Base-by-base conservation (phyloP, 768 basidiomycete species). In the Boletus tylopilopsis region DNA sequence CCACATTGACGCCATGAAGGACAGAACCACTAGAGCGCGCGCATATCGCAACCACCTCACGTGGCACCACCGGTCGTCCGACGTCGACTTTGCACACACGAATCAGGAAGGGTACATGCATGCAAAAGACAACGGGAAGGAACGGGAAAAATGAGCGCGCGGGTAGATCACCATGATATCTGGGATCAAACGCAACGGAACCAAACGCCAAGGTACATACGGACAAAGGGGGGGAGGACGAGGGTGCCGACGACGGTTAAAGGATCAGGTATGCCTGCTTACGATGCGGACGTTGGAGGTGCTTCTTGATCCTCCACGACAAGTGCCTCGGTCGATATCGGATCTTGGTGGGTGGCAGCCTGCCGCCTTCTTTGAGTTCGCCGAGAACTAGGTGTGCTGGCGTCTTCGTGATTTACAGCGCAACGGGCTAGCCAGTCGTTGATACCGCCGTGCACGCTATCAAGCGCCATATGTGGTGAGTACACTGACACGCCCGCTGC, bases 21-120 rank as follows among this genome's bases (percentile, higher is more conserved):
- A 94, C 75, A 37, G 85, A 85, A 2, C 81, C 87, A 42, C 93
- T 94, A 24, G 87, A 85, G 30, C 95, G 94, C 30, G 94, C 94
- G 67, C 94, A 96, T 51, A 97, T 85, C 44, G 90, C 94, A 49
- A 96, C 78, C 24, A 87, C 60, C 54, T 67, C 58, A 53, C 64
- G 60, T 47, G 57, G 35, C 38, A 58, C n/a, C 55, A 55, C 36
- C 13, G 71, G 74, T 61, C 79, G 79, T 32, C 81, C 87, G 36
- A 89, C 78, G 73, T 87, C 85, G 54, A 89, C 87, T 87, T 62
- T 21, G 13, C 36, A 18, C 19, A 33, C 15, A 45, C 43, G 21
- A 40, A 57, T 27, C 38, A 11, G 51, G 57, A 6, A 54, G 53
- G 34, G 23, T 22, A 41, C 16, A 53, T 51, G 50, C 43, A 45